These are phyloP conservation scores for Cladosporium sp. DNA, from an alignment of 2,329 filamentous ascomycete species.

Conservation along the genomic window DNA sequence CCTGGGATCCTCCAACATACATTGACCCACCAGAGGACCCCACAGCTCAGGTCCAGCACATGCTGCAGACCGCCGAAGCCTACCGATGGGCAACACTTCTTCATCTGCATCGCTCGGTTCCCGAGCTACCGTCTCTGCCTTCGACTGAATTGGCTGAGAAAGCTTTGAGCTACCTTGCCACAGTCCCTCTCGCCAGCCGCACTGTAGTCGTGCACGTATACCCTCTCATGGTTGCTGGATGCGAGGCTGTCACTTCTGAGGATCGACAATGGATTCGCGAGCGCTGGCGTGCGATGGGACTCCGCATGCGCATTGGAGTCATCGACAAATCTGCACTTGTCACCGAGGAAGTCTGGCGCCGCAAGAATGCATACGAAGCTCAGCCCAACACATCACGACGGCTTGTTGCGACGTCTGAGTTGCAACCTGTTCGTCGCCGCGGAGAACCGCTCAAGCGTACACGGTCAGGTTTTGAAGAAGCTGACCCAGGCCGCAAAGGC, in stretches of 20 bases:
- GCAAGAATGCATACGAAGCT: conserved; percentile 53
- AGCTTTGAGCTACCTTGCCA: conserved; percentile 58
- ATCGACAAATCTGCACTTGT: conserved; percentile 63
- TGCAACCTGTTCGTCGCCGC: conserved; percentile 24
- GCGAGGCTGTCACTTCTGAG: conserved; percentile 56
- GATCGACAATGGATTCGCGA: conserved; percentile 61
- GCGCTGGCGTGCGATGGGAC: conserved; percentile 59
- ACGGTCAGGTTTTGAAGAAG: conserved; percentile 15
- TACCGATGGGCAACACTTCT: conserved; percentile 64
- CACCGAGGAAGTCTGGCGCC: conserved; percentile 62
- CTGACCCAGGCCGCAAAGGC: conserved; percentile 28
- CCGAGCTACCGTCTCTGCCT: conserved; percentile 59
- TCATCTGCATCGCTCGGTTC: conserved; percentile 65
- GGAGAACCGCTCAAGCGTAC: conserved; percentile 20
- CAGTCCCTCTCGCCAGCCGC: conserved; percentile 58
- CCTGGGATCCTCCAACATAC: conserved; percentile 55
- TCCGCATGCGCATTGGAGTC: conserved; percentile 62
- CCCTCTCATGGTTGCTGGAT: conserved; percentile 63
- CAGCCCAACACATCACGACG: conserved; percentile 28
- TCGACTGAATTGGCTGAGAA: conserved; percentile 58
- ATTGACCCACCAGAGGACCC: conserved; percentile 63
- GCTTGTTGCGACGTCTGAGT: conserved; percentile 34
- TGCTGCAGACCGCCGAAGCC: conserved; percentile 62
- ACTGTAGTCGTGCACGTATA: conserved; percentile 67
- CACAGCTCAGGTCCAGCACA: conserved; percentile 58